phyloP scores from a whole-genome alignment of 2,329 filamentous ascomycete genomes.

The Penicillium sp. region DNA sequence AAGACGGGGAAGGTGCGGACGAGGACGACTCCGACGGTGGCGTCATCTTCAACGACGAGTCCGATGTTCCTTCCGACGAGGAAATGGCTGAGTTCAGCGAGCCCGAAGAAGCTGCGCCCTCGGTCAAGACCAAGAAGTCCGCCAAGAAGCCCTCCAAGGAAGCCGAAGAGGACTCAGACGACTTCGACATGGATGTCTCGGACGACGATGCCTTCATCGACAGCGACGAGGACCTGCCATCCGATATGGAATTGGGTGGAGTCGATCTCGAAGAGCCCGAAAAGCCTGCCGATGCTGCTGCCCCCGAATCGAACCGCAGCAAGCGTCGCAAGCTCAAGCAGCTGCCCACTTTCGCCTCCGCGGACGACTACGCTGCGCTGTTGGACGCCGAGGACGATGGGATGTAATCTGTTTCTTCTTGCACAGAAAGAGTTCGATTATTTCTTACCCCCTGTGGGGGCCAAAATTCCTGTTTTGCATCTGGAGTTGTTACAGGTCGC shows the following conservation, averaged over 20 bases:
- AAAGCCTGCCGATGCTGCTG: constrained; percentile 42
- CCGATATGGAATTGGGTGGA: constrained; percentile 47
- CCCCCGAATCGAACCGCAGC: constrained; percentile 47
- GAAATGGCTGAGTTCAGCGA: constrained; percentile 50
- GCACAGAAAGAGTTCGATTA: not conserved
- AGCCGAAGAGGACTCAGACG: constrained; percentile 55
- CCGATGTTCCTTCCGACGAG: constrained; percentile 46
- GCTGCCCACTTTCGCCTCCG: constrained; percentile 88
- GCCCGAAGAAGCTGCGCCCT: constrained; percentile 37
- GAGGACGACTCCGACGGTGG: constrained; percentile 44
- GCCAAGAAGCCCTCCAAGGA: constrained; percentile 30
- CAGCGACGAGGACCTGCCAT: constrained; percentile 56
- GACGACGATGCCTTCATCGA: constrained; percentile 49
- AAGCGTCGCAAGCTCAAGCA: constrained; percentile 83
- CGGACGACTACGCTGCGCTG: constrained; percentile 88
- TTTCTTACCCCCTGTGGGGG: not conserved
- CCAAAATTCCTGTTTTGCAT: constrained; percentile 4
- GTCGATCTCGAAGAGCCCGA: constrained; percentile 42
- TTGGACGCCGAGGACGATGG: constrained; percentile 66
- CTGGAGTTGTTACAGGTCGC: constrained; percentile 8
- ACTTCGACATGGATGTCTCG: constrained; percentile 50
- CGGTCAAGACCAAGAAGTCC: constrained; percentile 21
- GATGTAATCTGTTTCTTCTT: constrained; percentile 27
- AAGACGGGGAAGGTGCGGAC: constrained; percentile 42
- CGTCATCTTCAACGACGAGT: constrained; percentile 49